These are phyloP conservation scores for Termitomyces sp. DNA, from an alignment of 768 basidiomycete genomes.

Conservation along the genomic window DNA sequence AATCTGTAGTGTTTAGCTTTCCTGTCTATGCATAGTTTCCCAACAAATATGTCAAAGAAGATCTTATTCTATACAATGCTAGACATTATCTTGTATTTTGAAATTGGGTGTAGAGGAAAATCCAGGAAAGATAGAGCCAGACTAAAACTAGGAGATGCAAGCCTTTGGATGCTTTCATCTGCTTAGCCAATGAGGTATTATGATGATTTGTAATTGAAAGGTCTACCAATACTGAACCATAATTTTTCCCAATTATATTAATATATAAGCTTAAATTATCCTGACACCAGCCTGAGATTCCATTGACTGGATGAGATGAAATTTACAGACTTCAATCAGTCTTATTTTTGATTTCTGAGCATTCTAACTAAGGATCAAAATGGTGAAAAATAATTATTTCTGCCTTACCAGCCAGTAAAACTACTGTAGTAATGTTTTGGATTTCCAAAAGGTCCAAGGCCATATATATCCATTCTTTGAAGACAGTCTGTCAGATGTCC, in stretches of 20 bases:
- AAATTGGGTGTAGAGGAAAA: background rate
- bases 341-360: background rate
- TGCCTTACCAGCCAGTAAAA: too few relatives aligned
- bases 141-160: background rate
- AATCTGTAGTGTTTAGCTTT: background rate
- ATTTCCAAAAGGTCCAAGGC: background rate
- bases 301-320: too few relatives aligned
- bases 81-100: background rate
- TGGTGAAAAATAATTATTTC: too few relatives aligned
- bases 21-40: too few relatives aligned
- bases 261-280: background rate
- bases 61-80: too few relatives aligned
- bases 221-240: background rate
- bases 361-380: background rate
- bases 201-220: background rate
- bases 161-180: background rate
- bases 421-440: too few relatives aligned
- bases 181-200: background rate
- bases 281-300: too few relatives aligned
- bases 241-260: background rate
- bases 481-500: too few relatives aligned
- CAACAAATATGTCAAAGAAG: too few relatives aligned
- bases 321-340: too few relatives aligned
- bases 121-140: background rate
- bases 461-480: background rate